phyloP scores from a whole-genome alignment of 768 basidiomycete species.

The Mycena galericulata region DNA sequence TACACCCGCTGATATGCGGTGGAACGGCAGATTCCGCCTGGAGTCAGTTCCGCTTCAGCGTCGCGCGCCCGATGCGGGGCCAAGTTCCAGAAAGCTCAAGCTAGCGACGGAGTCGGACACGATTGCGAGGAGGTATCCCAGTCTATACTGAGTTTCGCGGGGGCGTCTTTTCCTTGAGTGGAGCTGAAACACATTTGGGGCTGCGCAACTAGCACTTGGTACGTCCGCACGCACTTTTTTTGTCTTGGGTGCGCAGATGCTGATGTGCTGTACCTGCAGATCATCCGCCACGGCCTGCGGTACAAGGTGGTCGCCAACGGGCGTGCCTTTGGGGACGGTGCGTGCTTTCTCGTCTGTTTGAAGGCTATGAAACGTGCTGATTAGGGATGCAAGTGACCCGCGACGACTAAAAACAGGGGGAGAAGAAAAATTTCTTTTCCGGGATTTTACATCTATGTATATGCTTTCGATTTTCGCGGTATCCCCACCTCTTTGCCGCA shows the following conservation, averaged over 20 bases:
- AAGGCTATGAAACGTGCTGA: conserved; percentile 2
- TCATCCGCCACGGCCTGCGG: conserved; percentile 80
- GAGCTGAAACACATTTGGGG: conserved; percentile 55
- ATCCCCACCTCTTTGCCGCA: too few relatives aligned
- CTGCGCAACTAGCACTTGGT: conserved; percentile 80
- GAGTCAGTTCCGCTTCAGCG: conserved; percentile 77
- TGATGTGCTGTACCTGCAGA: conserved; percentile 52
- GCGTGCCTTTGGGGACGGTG: conserved; percentile 72
- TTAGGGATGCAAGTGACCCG: conserved; percentile 59
- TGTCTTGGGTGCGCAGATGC: neutral
- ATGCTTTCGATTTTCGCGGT: too few relatives aligned
- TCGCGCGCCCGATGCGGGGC: conserved; percentile 78
- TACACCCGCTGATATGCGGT: conserved; percentile 29
- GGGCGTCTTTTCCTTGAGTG: neutral
- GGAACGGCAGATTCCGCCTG: conserved; percentile 64
- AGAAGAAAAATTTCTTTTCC: too few relatives aligned
- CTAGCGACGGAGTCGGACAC: conserved; percentile 49
- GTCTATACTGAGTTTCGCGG: conserved; percentile 51
- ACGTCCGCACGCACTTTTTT: conserved; percentile 29
- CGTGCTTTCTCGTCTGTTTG: conserved; percentile 10
- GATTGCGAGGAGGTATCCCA: conserved; percentile 60
- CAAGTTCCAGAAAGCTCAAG: conserved; percentile 63
- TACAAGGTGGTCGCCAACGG: conserved; percentile 67
- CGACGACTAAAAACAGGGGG: too few relatives aligned
- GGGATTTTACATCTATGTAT: too few relatives aligned